A percentile compares a stretch with the other conserved stretches of the same genome.
Conservation (phyloP, 768 basidiomycete species). For the Coprinopsis strossmayeri region DNA sequence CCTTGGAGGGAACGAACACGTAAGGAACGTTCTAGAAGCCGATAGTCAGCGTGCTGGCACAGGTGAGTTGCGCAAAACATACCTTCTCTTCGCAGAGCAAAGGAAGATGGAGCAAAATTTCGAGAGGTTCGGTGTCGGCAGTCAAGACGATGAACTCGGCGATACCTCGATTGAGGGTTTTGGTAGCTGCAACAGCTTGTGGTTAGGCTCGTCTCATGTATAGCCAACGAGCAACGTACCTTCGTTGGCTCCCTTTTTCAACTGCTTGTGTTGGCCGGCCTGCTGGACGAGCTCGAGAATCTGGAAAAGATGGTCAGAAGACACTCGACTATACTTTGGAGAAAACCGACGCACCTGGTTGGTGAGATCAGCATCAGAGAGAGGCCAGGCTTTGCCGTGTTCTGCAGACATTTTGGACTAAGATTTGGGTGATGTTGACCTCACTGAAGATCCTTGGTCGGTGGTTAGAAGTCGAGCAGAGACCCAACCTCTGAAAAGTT, state of each 20-base stretch:
- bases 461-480: no score
- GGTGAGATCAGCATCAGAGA: conserved; percentile 80
- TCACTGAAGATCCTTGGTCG: conserved; percentile 92
- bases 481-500: no score
- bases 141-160: conserved; percentile 97
- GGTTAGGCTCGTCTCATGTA: not conserved
- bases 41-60: conserved; percentile 4
- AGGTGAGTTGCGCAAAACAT: conserved; percentile 10
- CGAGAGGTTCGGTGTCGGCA: conserved; percentile 94
- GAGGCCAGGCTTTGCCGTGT: conserved; percentile 82
- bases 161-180: conserved; percentile 96
- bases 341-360: conserved; percentile 63
- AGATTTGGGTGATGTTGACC: conserved; percentile 41
- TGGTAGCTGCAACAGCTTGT: conserved; percentile 60
- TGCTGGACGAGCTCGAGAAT: conserved; percentile 95
- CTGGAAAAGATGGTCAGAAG: no score
- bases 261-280: conserved; percentile 94
- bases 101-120: conserved; percentile 95
- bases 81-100: conserved; percentile 98
- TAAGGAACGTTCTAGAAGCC: conserved; percentile 84
- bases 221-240: conserved; percentile 36
- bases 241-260: conserved; percentile 99
- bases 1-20: conserved; percentile 92
- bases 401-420: conserved; percentile 52
- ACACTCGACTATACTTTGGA: not conserved